Percentiles rank a stretch among this genome's conserved stretches.
Evolutionary conservation across 352 stramenopile species (phyloP).

Genomic region (Phytopythium chamaehyphon): DNA sequence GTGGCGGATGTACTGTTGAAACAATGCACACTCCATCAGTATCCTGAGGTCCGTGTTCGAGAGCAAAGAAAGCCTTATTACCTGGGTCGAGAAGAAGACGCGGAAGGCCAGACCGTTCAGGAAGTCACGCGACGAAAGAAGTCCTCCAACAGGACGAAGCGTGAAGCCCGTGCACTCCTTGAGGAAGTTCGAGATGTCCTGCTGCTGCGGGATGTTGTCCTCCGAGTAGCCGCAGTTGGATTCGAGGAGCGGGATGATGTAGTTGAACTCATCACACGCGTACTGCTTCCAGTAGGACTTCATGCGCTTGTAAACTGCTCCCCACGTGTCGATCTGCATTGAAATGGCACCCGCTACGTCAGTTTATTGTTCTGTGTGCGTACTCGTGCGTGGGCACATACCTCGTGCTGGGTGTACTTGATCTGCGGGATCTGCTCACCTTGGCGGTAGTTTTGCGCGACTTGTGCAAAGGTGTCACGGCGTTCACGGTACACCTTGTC

Average conservation of each 20-base stretch:
- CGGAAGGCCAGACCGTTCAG: constrained; percentile 97
- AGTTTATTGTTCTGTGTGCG: neutral
- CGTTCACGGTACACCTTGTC: constrained; percentile 90
- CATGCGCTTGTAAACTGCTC: constrained; percentile 92
- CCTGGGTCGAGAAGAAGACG: constrained; percentile 97
- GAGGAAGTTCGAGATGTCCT: constrained; percentile 95
- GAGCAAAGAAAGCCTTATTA: constrained; percentile 25
- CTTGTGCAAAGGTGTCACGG: constrained; percentile 83
- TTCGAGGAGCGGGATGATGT: constrained; percentile 92
- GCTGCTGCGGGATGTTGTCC: constrained; percentile 94
- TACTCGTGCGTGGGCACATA: constrained; percentile 28
- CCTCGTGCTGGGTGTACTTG: constrained; percentile 94
- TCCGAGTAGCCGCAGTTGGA: constrained; percentile 92
- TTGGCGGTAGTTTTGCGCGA: constrained; percentile 88
- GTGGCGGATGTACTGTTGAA: constrained; percentile 90
- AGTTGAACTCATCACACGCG: constrained; percentile 96
- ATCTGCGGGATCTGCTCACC: constrained; percentile 91
- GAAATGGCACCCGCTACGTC: neutral
- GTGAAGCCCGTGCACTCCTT: constrained; percentile 90
- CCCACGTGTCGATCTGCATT: constrained; percentile 79
- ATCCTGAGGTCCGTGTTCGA: too few species aligned
- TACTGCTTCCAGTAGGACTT: constrained; percentile 92
- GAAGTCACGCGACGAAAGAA: constrained; percentile 97
- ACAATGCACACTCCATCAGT: too few species aligned
- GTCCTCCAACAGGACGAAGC: constrained; percentile 92